These are phyloP conservation scores for Fusarium buharicum DNA, from an alignment of 2,329 filamentous ascomycete genomes.

Conservation along the genomic window DNA sequence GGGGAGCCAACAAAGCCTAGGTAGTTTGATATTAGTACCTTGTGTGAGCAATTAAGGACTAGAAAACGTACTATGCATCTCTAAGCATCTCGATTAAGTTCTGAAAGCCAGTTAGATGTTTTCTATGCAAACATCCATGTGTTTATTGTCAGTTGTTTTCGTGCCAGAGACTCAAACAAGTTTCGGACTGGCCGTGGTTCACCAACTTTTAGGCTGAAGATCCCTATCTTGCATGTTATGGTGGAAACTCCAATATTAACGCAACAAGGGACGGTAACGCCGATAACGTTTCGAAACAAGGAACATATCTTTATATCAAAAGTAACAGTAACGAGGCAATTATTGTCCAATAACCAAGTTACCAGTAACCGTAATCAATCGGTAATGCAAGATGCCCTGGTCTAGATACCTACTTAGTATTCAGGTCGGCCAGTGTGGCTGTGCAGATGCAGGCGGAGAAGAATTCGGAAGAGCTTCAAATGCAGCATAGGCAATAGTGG, in stretches of 20 bases:
- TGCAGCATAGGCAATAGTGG: slow-evolving; percentile 1
- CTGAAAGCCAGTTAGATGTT: not conserved
- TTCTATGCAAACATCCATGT: not conserved
- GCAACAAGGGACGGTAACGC: not conserved
- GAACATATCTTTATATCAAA: slow-evolving; percentile 1
- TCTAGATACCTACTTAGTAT: slow-evolving; percentile 5
- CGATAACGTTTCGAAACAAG: slow-evolving; percentile 1
- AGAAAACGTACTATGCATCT: no score
- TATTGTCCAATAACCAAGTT: slow-evolving; percentile 10
- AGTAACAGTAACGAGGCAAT: not conserved
- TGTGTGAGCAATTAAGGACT: no score
- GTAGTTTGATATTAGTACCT: not conserved
- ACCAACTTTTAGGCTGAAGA: not conserved
- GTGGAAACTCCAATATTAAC: not conserved
- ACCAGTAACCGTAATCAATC: not conserved
- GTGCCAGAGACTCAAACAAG: not conserved
- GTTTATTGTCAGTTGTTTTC: not conserved
- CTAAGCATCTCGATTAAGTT: no score
- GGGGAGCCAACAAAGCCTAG: not conserved
- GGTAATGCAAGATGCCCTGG: not conserved
- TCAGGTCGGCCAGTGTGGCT: slow-evolving; percentile 39
- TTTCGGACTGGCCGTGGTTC: not conserved
- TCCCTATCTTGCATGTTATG: not conserved
- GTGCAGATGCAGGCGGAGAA: slow-evolving; percentile 33
- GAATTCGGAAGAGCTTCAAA: slow-evolving; percentile 22